These are phyloP conservation scores for Capsella bursapastoris DNA, from an alignment of 345 rosid species.

Conservation along the genomic window DNA sequence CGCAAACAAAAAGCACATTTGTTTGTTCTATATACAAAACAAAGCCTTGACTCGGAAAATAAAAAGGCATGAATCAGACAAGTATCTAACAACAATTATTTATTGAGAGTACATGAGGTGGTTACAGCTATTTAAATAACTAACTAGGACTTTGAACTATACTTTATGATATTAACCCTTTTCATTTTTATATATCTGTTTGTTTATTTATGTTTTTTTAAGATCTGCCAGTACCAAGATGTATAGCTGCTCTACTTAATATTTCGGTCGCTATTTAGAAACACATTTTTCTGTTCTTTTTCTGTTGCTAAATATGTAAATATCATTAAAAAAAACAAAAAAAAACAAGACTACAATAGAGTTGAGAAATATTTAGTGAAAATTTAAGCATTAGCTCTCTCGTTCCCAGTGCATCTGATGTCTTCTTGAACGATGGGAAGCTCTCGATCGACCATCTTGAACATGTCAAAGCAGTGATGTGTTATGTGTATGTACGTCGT, in stretches of 20 bases:
- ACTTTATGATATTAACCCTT: background rate
- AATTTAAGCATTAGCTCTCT: too few species aligned
- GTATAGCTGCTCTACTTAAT: background rate
- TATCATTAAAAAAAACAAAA: too few species aligned
- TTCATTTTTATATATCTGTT: background rate
- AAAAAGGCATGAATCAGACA: slow-evolving; percentile 35
- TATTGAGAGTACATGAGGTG: slow-evolving; percentile 14
- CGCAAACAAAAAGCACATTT: background rate
- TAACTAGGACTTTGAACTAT: background rate
- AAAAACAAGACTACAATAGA: too few species aligned
- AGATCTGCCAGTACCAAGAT: background rate
- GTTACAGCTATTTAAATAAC: slow-evolving; percentile 18
- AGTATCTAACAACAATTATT: slow-evolving; percentile 29
- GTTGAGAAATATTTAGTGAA: too few species aligned
- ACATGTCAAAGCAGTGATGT: too few species aligned
- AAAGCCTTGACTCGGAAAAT: slow-evolving; percentile 14
- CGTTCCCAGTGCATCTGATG: too few species aligned
- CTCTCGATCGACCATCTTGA: too few species aligned
- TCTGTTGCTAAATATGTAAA: too few species aligned
- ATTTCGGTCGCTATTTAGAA: too few species aligned
- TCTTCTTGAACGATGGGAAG: too few species aligned
- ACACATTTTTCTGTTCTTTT: too few species aligned
- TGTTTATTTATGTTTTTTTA: background rate
- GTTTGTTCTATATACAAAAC: background rate
- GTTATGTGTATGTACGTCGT: too few species aligned